Evolutionary conservation across 108 stramenopile species (phyloP).

Genomic region (Fistulifera pelliculosa): DNA sequence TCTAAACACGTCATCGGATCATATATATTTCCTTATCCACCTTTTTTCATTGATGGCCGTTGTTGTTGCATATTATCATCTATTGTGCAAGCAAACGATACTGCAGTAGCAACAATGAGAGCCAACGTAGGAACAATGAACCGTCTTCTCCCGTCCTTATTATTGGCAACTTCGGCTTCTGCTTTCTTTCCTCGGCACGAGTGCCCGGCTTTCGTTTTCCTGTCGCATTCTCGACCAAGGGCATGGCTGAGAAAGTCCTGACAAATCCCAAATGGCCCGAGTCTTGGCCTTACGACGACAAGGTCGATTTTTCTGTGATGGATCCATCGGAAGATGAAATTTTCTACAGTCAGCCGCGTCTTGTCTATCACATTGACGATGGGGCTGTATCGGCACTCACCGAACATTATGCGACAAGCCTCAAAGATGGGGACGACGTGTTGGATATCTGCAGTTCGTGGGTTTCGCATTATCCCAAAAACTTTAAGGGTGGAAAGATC

Average conservation of each 20-base stretch:
- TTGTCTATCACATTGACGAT: constrained; percentile 81
- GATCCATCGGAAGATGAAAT: constrained; percentile 66
- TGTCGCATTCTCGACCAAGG: constrained; percentile 3
- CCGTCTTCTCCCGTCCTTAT: no score
- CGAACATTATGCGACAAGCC: constrained; percentile 59
- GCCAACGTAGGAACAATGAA: no score
- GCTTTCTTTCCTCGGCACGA: constrained; percentile 18
- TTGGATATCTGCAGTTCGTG: constrained; percentile 91
- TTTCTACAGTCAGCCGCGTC: constrained; percentile 68
- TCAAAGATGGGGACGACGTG: constrained; percentile 81
- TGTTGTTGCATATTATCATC: no score
- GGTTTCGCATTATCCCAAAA: constrained; percentile 84
- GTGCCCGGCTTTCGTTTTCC: constrained; percentile 30
- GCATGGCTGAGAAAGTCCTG: constrained; percentile 55
- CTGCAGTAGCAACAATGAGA: no score
- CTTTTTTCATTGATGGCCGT: no score
- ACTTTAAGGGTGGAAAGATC: constrained; percentile 65
- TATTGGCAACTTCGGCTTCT: constrained; percentile 2
- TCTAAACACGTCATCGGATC: no score
- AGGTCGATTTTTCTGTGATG: constrained; percentile 48
- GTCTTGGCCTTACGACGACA: constrained; percentile 70
- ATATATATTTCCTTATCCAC: no score
- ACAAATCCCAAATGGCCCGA: constrained; percentile 63
- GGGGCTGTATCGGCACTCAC: constrained; percentile 66
- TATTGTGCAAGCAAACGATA: constrained; percentile 18